A percentile compares a stretch with the other conserved stretches of the same genome.
phyloP scores from a whole-genome alignment of 1,139 yeast genomes.

The Lipomyces yarrowii region DNA sequence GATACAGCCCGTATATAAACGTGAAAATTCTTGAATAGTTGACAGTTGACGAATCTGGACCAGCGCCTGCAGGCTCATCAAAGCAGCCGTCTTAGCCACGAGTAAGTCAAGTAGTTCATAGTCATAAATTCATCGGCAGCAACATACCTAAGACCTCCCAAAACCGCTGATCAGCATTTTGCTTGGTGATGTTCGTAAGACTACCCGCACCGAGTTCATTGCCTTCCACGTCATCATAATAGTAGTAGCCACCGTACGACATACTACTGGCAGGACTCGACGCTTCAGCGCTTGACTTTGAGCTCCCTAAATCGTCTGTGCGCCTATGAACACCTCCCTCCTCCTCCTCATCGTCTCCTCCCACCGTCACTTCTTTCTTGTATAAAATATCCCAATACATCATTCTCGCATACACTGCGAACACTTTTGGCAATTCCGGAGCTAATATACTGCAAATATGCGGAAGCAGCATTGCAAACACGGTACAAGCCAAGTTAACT shows the following conservation, averaged over 20 bases:
- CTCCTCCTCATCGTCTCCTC: neutral
- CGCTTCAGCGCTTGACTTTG: conserved; percentile 2
- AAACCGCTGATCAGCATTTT: conserved; percentile 1
- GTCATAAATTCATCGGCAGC: neutral
- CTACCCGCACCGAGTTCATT: neutral
- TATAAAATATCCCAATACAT: conserved; percentile 44
- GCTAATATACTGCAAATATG: conserved; percentile 49
- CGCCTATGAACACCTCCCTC: neutral
- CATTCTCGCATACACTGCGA: conserved; percentile 53
- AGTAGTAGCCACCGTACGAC: conserved; percentile 24
- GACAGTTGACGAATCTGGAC: conserved; percentile 33
- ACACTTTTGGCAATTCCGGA: conserved; percentile 48
- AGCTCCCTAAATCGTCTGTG: neutral
- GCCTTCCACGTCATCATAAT: conserved; percentile 18
- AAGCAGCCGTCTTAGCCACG: conserved; percentile 1
- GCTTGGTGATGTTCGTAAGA: neutral
- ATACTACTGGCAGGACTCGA: conserved; percentile 5
- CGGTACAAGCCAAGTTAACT: conserved; percentile 49
- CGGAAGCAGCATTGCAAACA: conserved; percentile 59
- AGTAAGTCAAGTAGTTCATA: neutral
- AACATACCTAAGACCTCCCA: conserved; percentile 42
- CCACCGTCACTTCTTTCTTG: neutral
- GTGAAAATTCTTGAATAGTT: conserved; percentile 45
- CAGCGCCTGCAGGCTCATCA: conserved; percentile 31
- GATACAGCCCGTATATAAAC: conserved; percentile 63